Conservation (phyloP, 2,329 filamentous ascomycete genomes). For the Cladophialophora chaetospira region DNA sequence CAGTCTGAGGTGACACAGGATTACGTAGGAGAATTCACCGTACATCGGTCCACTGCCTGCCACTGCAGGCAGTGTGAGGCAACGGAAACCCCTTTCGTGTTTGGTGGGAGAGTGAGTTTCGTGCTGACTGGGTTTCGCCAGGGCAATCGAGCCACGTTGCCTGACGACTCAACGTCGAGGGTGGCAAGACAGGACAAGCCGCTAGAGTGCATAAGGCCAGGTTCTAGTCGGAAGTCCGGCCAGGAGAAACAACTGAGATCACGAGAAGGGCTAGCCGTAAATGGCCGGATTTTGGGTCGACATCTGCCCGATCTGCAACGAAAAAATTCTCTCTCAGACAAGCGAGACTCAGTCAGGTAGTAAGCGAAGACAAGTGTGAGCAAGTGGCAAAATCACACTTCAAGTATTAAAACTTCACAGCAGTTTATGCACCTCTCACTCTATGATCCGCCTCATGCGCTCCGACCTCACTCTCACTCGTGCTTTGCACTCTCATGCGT, state of each 20-base stretch:
- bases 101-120: neutral
- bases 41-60: neutral
- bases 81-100: constrained; percentile 8
- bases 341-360: no score
- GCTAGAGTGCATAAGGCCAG: neutral
- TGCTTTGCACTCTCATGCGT: no score
- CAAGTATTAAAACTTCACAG: no score
- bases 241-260: neutral
- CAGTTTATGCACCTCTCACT: no score
- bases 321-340: no score
- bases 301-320: no score
- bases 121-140: constrained; percentile 19
- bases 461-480: no score
- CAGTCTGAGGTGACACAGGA: constrained; percentile 23
- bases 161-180: constrained; percentile 23
- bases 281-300: no score
- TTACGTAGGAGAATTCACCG: constrained; percentile 29
- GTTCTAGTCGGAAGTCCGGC: neutral
- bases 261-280: neutral
- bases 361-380: no score
- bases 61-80: constrained; percentile 16
- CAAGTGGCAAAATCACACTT: no score
- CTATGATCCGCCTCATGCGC: no score
- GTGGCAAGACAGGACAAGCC: constrained; percentile 16
- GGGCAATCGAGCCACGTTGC: constrained; percentile 24